These are phyloP conservation scores for Imleria badia DNA, from an alignment of 768 basidiomycete species.

Conservation along the genomic window DNA sequence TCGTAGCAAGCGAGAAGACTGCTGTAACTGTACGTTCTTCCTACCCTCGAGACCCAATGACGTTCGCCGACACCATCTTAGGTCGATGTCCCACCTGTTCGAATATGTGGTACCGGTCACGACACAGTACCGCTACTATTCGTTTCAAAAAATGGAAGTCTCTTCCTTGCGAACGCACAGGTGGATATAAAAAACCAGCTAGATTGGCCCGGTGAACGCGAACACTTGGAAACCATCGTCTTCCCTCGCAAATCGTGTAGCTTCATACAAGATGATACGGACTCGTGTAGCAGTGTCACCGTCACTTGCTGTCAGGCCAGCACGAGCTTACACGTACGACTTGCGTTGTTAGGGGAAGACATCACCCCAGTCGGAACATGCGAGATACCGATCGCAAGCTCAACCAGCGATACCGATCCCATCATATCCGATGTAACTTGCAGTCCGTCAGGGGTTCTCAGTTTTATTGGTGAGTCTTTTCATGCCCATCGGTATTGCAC, in stretches of 20 bases:
- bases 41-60: conserved; percentile 4
- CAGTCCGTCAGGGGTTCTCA: conserved; percentile 49
- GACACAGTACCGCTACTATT: conserved; percentile 31
- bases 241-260: conserved; percentile 29
- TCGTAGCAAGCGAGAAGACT: conserved; percentile 39
- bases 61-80: conserved; percentile 25
- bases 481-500: not conserved
- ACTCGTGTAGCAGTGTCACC: conserved; percentile 5
- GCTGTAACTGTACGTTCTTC: conserved; percentile 42
- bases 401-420: not conserved
- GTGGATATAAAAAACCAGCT: conserved; percentile 27
- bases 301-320: conserved; percentile 25
- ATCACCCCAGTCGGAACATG: conserved; percentile 16
- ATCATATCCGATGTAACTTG: conserved; percentile 21
- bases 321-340: conserved; percentile 20
- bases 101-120: conserved; percentile 34
- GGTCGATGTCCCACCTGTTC: conserved; percentile 44
- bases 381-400: conserved; percentile 20
- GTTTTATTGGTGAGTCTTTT: conserved; percentile 46
- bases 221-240: conserved; percentile 30
- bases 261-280: conserved; percentile 25
- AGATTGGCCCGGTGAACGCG: conserved; percentile 27
- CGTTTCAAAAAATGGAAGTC: conserved; percentile 32
- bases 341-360: conserved; percentile 21
- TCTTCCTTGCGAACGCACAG: conserved; percentile 33